Evolutionary conservation across 148 eudicot species (phyloP).

Genomic region (Simmondsia chinensis): DNA sequence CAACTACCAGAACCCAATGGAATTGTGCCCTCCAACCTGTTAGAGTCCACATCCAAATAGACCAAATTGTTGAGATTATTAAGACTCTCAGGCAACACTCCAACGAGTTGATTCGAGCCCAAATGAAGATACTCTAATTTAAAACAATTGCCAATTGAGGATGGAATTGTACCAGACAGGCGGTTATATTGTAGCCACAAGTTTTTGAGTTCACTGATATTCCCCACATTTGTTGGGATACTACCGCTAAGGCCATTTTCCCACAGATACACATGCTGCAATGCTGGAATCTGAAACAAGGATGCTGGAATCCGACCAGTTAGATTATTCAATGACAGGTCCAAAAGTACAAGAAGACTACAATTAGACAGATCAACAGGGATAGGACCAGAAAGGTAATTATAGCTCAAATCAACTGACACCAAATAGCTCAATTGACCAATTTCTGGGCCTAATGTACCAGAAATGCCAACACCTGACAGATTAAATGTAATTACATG

Average conservation of each 20-base stretch:
- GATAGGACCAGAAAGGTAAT: slow-evolving; percentile 41
- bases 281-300: slow-evolving; percentile 26
- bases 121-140: slow-evolving; percentile 26
- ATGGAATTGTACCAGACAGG: slow-evolving; percentile 47
- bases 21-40: slow-evolving; percentile 38
- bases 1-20: slow-evolving; percentile 46
- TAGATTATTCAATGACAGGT: slow-evolving; percentile 28
- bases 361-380: slow-evolving; percentile 41
- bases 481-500: slow-evolving; percentile 38
- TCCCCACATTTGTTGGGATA: slow-evolving; percentile 48
- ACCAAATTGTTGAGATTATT: slow-evolving; percentile 33
- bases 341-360: slow-evolving; percentile 29
- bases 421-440: slow-evolving; percentile 25
- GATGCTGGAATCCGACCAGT: slow-evolving; percentile 45
- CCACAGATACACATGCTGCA: slow-evolving; percentile 22
- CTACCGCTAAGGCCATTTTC: slow-evolving; percentile 49
- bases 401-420: slow-evolving; percentile 30
- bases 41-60: slow-evolving; percentile 25
- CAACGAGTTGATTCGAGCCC: slow-evolving; percentile 33
- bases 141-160: slow-evolving; percentile 52
- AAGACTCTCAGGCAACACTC: slow-evolving; percentile 44
- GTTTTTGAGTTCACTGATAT: slow-evolving; percentile 23
- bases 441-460: slow-evolving; percentile 52
- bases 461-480: slow-evolving; percentile 38
- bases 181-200: slow-evolving; percentile 33